Percentiles rank a stretch among this genome's conserved stretches.
phyloP scores from a whole-genome alignment of 495 filamentous ascomycete genomes.

The Lasiosphaeria hispida region DNA sequence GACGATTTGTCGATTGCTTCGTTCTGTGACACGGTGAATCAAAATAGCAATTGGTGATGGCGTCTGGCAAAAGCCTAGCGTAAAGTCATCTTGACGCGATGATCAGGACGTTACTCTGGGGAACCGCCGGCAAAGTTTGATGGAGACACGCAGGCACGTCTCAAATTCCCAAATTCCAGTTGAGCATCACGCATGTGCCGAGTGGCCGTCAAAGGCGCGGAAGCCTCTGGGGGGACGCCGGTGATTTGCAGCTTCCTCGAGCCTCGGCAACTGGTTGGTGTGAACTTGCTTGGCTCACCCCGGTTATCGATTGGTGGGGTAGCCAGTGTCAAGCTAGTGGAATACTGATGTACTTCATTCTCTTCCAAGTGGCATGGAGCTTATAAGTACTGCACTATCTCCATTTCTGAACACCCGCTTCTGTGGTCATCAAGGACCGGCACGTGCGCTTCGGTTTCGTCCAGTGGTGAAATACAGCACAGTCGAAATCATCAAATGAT shows the following conservation, averaged over 20 bases:
- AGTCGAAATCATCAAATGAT: no score
- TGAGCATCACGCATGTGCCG: conserved; percentile 5
- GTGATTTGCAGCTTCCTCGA: conserved; percentile 2
- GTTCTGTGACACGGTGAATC: no score
- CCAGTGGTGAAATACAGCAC: no score
- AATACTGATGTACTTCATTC: not conserved
- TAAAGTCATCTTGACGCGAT: conserved; percentile 8
- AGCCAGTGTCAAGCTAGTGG: not conserved
- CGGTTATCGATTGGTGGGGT: conserved; percentile 2
- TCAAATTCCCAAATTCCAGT: not conserved
- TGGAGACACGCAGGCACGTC: not conserved
- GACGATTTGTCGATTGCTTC: not conserved
- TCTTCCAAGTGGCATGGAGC: no score
- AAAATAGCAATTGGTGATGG: not conserved
- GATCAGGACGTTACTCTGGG: conserved; percentile 1
- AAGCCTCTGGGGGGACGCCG: not conserved
- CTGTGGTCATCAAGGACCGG: no score
- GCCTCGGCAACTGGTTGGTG: conserved; percentile 3
- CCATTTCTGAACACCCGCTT: no score
- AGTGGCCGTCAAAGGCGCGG: conserved; percentile 5
- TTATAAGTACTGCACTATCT: no score
- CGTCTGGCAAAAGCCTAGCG: not conserved
- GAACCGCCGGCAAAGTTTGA: conserved; percentile 2
- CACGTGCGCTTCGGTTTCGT: no score
- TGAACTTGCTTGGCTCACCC: conserved; percentile 8